Evolutionary conservation across 306 rosid genomes (phyloP), one percentile per base, ranked within the genome.

Genomic region (Castanea sativa): DNA sequence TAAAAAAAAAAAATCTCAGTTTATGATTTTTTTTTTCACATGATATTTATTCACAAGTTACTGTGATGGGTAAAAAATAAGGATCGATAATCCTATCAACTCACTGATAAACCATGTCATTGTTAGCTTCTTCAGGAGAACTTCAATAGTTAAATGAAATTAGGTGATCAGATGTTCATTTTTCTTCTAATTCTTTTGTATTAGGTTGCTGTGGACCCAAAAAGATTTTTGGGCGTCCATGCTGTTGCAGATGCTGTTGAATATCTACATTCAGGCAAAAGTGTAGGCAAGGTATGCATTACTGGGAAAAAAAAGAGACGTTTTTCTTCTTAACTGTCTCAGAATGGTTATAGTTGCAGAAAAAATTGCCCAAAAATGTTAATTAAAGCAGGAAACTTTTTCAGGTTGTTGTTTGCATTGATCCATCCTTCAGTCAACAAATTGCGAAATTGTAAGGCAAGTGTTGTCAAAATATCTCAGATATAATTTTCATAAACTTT

Each of bases 261-360:
- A 82, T 87, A 95, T 84, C 97, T 95, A 79, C 97, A 95, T 85
- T 95, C 99, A 25, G 99, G 99, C 9, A 89, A 89, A 84, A 95
- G 99, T 77, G 92, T 92, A 29, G 99, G 99, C 65, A 95, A 95
- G 99, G 99, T 95, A 92, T 59, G 67, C 79, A 58, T 45, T 64
- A 74, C 20, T 75, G 52, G 45, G 45, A 2, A 4, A 3, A 32
- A 15, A 33, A 4, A 23, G 4, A 74, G 41, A 21, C 33, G 10
- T 61, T 78, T 79, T 23, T 77, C 55, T 61, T 69, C 43, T 49
- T 16, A 4, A 56, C 12, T 9, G 33, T 43, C 77, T 51, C 52
- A 59, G 7, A 53, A 15, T 59, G 60, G 9, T 25, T 55, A 12
- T 29, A 20, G 8, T 60, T 33, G 6, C 58, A 0, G 51, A 5